A percentile compares a stretch with the other conserved stretches of the same genome.
These are phyloP conservation scores for Austroboletus festivus DNA, from an alignment of 768 basidiomycete genomes.

Conservation along the genomic window DNA sequence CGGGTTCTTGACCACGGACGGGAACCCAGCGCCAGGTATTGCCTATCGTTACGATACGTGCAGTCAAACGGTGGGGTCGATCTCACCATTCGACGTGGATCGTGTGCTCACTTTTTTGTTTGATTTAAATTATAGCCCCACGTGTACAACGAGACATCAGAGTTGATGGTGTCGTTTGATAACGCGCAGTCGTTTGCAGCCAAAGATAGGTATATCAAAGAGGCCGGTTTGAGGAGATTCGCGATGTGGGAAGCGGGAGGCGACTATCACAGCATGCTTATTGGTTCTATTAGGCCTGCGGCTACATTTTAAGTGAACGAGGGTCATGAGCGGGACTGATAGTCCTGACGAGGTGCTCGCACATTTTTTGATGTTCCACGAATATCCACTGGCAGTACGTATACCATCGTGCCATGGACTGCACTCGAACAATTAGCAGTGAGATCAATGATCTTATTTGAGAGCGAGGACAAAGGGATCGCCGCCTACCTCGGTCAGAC, in stretches of 20 bases:
- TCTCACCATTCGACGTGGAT: neutral
- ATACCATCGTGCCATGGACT: no score
- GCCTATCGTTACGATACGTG: constrained; percentile 55
- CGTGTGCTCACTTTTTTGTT: neutral
- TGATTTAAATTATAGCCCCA: constrained; percentile 49
- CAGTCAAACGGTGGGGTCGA: constrained; percentile 65
- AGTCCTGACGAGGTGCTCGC: no score
- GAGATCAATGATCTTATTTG: no score
- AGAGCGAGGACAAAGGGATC: no score
- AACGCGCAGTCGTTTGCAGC: constrained; percentile 51
- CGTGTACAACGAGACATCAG: constrained; percentile 52
- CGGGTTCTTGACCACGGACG: neutral
- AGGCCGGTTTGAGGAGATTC: constrained; percentile 54
- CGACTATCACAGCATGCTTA: constrained; percentile 55
- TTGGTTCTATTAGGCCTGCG: constrained; percentile 46
- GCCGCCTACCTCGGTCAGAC: no score
- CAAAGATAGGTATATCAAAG: constrained; percentile 59
- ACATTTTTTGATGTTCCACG: no score
- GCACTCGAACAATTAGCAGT: no score
- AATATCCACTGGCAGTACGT: no score
- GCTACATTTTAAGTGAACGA: neutral
- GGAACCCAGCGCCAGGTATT: constrained; percentile 26
- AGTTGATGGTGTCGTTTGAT: constrained; percentile 63
- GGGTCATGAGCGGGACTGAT: no score
- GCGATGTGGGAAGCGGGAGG: constrained; percentile 70